These are phyloP conservation scores for Schwanniomyces sp. DNA, from an alignment of 805 yeast genomes.

Conservation along the genomic window DNA sequence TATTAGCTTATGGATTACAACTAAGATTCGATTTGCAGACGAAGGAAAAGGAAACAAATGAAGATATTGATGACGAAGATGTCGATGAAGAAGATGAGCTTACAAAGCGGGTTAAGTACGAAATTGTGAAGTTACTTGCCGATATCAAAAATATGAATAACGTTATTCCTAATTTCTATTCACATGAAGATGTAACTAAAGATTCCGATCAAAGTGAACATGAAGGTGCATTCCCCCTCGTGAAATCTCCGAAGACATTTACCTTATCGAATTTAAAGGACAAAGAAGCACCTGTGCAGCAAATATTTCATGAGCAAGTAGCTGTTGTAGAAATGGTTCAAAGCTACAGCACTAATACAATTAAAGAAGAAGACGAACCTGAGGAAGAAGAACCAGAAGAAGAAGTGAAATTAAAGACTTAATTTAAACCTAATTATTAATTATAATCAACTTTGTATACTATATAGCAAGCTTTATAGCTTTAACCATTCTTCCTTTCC, in stretches of 20 bases:
- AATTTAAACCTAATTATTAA: not conserved
- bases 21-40: constrained; percentile 43
- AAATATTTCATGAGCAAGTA: constrained; percentile 23
- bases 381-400: constrained; percentile 12
- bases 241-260: constrained; percentile 43
- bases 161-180: constrained; percentile 33
- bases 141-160: constrained; percentile 31
- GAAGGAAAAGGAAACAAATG: constrained; percentile 4
- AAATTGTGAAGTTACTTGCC: constrained; percentile 29
- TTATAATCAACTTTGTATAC: not conserved
- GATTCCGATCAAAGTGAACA: constrained; percentile 11
- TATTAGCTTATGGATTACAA: constrained; percentile 48
- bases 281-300: constrained; percentile 35
- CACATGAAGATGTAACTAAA: constrained; percentile 7
- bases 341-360: constrained; percentile 37
- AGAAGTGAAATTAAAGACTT: not conserved
- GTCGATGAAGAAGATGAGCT: constrained; percentile 28
- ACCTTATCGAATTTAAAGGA: constrained; percentile 36
- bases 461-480: not conserved
- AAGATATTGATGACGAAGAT: constrained; percentile 2
- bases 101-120: constrained; percentile 31
- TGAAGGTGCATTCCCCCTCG: constrained; percentile 21
- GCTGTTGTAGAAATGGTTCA: constrained; percentile 18
- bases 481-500: not conserved
- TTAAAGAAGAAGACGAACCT: constrained; percentile 41